phyloP scores from a whole-genome alignment of 2,329 filamentous ascomycete species.

The Epichloe gansuensis region DNA sequence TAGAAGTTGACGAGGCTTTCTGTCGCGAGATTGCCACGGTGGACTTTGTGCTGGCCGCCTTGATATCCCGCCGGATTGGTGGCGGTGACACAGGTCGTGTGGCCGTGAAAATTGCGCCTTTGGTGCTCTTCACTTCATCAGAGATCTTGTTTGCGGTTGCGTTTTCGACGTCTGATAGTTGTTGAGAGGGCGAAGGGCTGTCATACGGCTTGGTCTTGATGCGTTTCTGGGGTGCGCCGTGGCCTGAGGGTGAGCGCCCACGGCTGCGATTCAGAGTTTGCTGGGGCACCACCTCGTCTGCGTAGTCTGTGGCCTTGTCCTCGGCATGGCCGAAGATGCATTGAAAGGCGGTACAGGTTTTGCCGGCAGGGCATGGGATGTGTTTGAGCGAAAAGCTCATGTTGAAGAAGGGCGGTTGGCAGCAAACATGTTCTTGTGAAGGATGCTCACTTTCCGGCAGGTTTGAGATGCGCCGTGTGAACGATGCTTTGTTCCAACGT shows the following conservation, averaged over 20 bases:
- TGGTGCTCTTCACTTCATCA: not conserved
- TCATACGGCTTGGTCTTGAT: conserved; percentile 13
- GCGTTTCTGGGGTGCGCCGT: conserved; percentile 21
- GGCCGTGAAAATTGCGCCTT: conserved; percentile 8
- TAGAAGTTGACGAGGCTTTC: not conserved
- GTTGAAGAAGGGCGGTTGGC: not conserved
- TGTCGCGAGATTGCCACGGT: not conserved
- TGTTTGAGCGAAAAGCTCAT: conserved; percentile 34
- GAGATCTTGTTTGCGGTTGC: not conserved
- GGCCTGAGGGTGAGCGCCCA: conserved; percentile 7
- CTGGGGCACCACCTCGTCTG: conserved; percentile 6
- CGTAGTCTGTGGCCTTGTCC: conserved; percentile 15
- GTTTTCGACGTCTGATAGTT: not conserved
- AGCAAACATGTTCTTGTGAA: conserved; percentile 1
- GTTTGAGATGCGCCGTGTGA: not conserved
- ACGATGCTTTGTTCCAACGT: no score
- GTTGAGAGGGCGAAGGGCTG: not conserved
- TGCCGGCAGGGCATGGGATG: conserved; percentile 38
- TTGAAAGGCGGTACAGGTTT: conserved; percentile 34
- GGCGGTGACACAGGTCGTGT: conserved; percentile 23
- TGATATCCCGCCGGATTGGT: conserved; percentile 12
- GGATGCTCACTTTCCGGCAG: not conserved
- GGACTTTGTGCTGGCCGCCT: conserved; percentile 4
- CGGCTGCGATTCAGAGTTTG: not conserved
- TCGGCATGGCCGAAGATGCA: conserved; percentile 37